These are phyloP conservation scores for Xerophyta viscosa DNA, from an alignment of 106 monocot species.

Conservation along the genomic window DNA sequence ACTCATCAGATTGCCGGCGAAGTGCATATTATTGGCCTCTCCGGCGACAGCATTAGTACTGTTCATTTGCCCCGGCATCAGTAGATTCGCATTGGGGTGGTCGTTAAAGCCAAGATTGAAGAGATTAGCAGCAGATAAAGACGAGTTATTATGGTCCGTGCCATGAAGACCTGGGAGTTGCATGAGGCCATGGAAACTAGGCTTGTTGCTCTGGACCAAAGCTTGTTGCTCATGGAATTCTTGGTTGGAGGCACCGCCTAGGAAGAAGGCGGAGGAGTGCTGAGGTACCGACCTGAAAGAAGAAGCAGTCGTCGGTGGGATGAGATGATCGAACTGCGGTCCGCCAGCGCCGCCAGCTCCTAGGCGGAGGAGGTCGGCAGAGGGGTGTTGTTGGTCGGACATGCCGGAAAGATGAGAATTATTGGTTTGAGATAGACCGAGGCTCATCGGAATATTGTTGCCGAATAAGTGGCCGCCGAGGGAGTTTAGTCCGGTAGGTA, in stretches of 20 bases:
- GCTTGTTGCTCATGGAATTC: conserved; percentile 6
- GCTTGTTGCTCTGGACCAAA: conserved; percentile 9
- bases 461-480: conserved; percentile 13
- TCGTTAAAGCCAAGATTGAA: conserved; percentile 47
- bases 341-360: conserved; percentile 11
- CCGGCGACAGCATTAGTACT: no score
- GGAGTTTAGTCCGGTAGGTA: conserved; percentile 14
- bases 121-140: conserved; percentile 7
- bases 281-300: conserved; percentile 5
- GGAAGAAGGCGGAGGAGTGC: conserved; percentile 8
- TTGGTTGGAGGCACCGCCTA: conserved; percentile 13
- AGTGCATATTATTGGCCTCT: conserved; percentile 12
- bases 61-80: conserved; percentile 24
- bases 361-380: conserved; percentile 18
- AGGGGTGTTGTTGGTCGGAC: conserved; percentile 7
- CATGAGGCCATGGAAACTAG: conserved; percentile 20
- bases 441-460: conserved; percentile 3
- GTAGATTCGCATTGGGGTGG: conserved; percentile 20
- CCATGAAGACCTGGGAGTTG: conserved; percentile 22
- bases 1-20: conserved; percentile 24
- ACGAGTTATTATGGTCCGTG: neutral
- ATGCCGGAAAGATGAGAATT: conserved; percentile 1
- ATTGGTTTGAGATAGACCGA: conserved; percentile 10
- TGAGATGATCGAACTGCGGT: conserved; percentile 18
- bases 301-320: conserved; percentile 6